Evolutionary conservation across 805 yeast genomes (phyloP).

Genomic region (Candida patagonica): DNA sequence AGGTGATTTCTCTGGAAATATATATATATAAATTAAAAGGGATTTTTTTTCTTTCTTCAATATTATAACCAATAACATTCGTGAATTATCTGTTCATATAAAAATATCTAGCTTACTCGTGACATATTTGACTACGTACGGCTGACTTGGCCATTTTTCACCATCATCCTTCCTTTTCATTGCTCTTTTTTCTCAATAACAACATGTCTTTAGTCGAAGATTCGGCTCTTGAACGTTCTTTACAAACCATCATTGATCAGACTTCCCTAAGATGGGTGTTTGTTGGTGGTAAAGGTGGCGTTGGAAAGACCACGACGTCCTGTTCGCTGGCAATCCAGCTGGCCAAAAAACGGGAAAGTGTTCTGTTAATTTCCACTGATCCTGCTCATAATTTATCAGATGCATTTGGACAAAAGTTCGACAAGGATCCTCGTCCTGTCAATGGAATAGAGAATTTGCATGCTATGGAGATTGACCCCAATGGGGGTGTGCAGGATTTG

Average conservation of each 20-base stretch:
- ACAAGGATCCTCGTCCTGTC: slow-evolving; percentile 91
- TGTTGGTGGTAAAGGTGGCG: slow-evolving; percentile 99
- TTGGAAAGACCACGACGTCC: slow-evolving; percentile 96
- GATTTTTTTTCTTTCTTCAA: too few relatives aligned
- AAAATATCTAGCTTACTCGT: too few relatives aligned
- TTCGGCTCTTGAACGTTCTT: slow-evolving; percentile 30
- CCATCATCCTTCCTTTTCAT: too few relatives aligned
- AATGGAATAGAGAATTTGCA: slow-evolving; percentile 81
- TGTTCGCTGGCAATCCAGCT: slow-evolving; percentile 92
- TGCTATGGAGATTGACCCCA: slow-evolving; percentile 98
- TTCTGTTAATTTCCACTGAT: slow-evolving; percentile 87
- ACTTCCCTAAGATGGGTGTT: slow-evolving; percentile 82
- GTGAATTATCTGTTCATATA: too few relatives aligned
- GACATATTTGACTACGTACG: too few relatives aligned
- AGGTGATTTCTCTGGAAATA: too few relatives aligned
- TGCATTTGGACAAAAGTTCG: slow-evolving; percentile 97
- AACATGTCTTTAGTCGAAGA: too few relatives aligned
- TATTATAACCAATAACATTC: too few relatives aligned
- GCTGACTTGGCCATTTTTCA: too few relatives aligned
- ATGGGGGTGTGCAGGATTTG: slow-evolving; percentile 86
- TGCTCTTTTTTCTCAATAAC: too few relatives aligned
- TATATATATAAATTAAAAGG: too few relatives aligned
- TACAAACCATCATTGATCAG: slow-evolving; percentile 33
- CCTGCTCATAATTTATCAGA: slow-evolving; percentile 98
- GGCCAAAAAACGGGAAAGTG: slow-evolving; percentile 76